Base-by-base conservation (phyloP, 108 stramenopile species). In the Bacterosira constricta region DNA sequence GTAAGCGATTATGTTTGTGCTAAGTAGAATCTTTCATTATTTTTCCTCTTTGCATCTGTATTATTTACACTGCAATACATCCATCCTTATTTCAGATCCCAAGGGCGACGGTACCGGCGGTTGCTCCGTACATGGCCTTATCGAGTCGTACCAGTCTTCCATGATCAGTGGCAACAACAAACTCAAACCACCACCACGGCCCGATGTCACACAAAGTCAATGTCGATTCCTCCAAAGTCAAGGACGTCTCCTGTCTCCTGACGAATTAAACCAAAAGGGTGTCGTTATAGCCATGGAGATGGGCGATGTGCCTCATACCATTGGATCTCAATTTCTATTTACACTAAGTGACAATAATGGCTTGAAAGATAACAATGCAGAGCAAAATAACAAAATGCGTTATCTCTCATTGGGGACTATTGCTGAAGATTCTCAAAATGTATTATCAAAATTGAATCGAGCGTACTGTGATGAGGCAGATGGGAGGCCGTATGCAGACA, bases 401-500 rank as follows among this genome's bases (percentile, higher is more conserved):
- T 84, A 89, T 56, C 76, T 90, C 1, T 91, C 96, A 0, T 74
- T 99, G 42, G 99, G 98, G 11, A 70, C 61, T 18, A 92, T 99
- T 5, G 88, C 73, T 21, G 99, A 99, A 83, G 99, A 98, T 63
- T 63, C 87, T 46, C 77, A 93, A n/a, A 32, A 84, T 58, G 85
- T 96, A 29, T 63, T 99, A 59, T 90, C 88, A 18, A 80, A 93
- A 60, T 63, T 99, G 27, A 89, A 94, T 69, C 75, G 84, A 15
- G 71, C 88, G 2, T 98, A 96, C 55, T 90, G 87, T 52, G 99
- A 99, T 75, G 81, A 84, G 27, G n/a, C n/a, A n/a, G 69, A 94
- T 17, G 97, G 97, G 17, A 66, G 99, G 42, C 99, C 99, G 6
- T 98, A 84, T 83, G 92, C 94, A 6, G 99, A 99, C 69, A 85